phyloP scores from a whole-genome alignment of 345 rosid species.

The Xanthoceras sorbifolium region DNA sequence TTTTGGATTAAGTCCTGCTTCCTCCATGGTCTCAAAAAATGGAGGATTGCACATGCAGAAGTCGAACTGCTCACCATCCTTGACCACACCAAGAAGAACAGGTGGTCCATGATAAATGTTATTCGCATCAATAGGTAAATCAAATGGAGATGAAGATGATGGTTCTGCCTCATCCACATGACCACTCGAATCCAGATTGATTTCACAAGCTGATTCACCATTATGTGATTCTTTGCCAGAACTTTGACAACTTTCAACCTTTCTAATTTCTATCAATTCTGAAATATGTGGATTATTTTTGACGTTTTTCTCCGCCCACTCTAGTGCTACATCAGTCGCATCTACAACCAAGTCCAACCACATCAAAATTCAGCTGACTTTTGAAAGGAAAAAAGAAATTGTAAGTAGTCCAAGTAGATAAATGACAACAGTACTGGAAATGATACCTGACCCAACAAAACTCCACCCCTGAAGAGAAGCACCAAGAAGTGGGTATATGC shows the following conservation, averaged over 20 bases:
- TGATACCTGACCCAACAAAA: constrained; percentile 78
- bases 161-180: constrained; percentile 19
- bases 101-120: constrained; percentile 46
- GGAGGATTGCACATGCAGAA: constrained; percentile 99
- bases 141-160: constrained; percentile 23
- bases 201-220: constrained; percentile 26
- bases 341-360: constrained; percentile 49
- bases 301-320: constrained; percentile 88
- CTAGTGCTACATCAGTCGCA: constrained; percentile 75
- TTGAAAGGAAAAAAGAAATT: neutral
- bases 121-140: constrained; percentile 23
- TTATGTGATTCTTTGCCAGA: constrained; percentile 22
- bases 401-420: neutral
- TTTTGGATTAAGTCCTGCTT: constrained; percentile 87
- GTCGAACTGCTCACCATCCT: constrained; percentile 72
- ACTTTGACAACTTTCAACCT: constrained; percentile 37
- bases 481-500: constrained; percentile 94
- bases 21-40: constrained; percentile 77
- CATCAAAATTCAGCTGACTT: constrained; percentile 13
- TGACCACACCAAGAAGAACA: constrained; percentile 65
- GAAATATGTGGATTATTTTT: constrained; percentile 66
- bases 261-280: constrained; percentile 68
- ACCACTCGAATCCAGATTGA: constrained; percentile 16
- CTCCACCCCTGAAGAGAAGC: constrained; percentile 83
- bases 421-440: neutral